These are phyloP conservation scores for Zopfochytrium polystomum DNA, from an alignment of 371 early-diverging fungal genomes.

Conservation along the genomic window DNA sequence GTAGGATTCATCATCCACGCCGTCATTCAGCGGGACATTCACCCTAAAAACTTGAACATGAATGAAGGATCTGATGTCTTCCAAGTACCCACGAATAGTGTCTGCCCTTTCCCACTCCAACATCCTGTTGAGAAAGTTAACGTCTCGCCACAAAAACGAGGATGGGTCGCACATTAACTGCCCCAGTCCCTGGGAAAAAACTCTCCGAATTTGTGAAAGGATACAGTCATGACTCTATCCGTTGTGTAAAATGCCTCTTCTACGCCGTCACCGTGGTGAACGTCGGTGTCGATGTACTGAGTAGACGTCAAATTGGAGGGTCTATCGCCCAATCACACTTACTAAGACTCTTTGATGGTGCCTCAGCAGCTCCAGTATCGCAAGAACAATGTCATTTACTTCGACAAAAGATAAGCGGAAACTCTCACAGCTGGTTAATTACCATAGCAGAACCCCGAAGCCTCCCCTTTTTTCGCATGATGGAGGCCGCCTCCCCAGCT, in stretches of 20 bases:
- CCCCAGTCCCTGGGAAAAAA: constrained; percentile 89
- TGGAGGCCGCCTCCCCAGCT: no score
- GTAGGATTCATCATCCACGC: constrained; percentile 69
- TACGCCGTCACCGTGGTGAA: constrained; percentile 95
- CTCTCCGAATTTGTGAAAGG: constrained; percentile 72
- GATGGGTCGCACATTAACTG: no score
- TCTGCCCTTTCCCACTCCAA: constrained; percentile 84
- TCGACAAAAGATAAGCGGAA: no score
- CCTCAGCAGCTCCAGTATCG: constrained; percentile 73
- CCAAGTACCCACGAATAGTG: constrained; percentile 74
- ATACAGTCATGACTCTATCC: constrained; percentile 79
- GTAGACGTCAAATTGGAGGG: constrained; percentile 63
- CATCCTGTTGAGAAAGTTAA: constrained; percentile 63
- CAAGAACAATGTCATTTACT: constrained; percentile 89
- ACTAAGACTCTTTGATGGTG: no score
- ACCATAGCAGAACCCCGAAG: no score
- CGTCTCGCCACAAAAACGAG: no score
- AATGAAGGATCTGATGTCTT: constrained; percentile 62
- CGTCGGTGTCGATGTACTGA: constrained; percentile 91
- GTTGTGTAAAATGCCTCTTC: constrained; percentile 66
- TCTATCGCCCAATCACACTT: constrained; percentile 23
- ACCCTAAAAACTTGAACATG: constrained; percentile 63
- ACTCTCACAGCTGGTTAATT: no score
- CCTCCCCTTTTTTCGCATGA: no score
- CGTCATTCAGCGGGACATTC: constrained; percentile 75